Percentiles rank a stretch among this genome's conserved stretches.
phyloP scores from a whole-genome alignment of 2,329 filamentous ascomycete genomes.

The Tolypocladium paradoxum region DNA sequence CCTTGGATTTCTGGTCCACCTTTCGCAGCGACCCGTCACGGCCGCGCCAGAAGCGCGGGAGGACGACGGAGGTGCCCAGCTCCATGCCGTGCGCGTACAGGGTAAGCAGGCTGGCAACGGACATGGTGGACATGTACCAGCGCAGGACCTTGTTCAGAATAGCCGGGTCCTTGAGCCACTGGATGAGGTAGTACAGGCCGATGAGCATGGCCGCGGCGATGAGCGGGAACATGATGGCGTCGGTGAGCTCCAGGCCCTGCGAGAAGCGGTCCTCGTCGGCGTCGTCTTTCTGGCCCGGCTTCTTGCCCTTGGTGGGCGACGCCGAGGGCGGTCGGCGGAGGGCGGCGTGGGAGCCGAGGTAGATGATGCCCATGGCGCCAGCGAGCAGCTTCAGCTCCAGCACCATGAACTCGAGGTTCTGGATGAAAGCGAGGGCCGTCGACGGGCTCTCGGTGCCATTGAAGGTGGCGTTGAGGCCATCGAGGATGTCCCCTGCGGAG shows the following conservation, averaged over 20 bases:
- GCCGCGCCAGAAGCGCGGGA: constrained; percentile 58
- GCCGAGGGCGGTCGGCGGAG: constrained; percentile 76
- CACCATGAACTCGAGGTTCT: constrained; percentile 29
- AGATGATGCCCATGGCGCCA: constrained; percentile 73
- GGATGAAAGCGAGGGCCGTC: constrained; percentile 18
- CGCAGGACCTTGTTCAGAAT: constrained; percentile 75
- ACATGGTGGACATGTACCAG: constrained; percentile 72
- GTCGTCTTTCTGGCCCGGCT: constrained; percentile 29
- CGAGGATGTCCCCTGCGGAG: constrained; percentile 11
- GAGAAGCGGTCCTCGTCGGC: constrained; percentile 32
- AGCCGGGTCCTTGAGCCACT: constrained; percentile 73
- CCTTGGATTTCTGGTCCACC: constrained; percentile 29
- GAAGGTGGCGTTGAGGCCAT: constrained; percentile 18
- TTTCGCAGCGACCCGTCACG: constrained; percentile 30
- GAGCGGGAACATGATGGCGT: constrained; percentile 78
- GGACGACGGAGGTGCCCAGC: constrained; percentile 54
- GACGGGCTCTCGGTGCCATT: constrained; percentile 11
- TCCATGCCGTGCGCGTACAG: constrained; percentile 64
- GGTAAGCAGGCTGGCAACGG: constrained; percentile 63
- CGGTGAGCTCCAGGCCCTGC: constrained; percentile 50
- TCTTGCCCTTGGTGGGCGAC: constrained; percentile 41
- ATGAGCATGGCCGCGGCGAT: constrained; percentile 62
- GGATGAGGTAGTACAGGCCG: constrained; percentile 77
- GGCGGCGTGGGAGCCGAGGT: constrained; percentile 74
- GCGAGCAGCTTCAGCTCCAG: constrained; percentile 40